Evolutionary conservation across 2,329 filamentous ascomycete genomes (phyloP).

Genomic region (Ophiostoma angusticollis): DNA sequence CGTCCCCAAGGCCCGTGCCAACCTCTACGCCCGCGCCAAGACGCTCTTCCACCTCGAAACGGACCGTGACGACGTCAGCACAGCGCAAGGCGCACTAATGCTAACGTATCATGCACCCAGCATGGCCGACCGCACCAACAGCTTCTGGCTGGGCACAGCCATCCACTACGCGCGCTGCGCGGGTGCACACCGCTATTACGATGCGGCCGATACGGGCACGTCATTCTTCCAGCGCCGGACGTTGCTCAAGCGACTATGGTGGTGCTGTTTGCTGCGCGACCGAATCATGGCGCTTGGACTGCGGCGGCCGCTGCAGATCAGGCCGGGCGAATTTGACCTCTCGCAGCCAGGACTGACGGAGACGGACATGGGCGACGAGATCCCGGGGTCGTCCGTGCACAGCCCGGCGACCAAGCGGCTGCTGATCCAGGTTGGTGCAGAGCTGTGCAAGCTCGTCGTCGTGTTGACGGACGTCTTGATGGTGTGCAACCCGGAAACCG

Average conservation of each 20-base stretch:
- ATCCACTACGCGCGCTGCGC: slow-evolving; percentile 8
- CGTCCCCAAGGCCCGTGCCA: slow-evolving; percentile 2
- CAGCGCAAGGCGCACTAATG: slow-evolving; percentile 29
- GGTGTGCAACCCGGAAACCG: background rate
- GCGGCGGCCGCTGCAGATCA: slow-evolving; percentile 81
- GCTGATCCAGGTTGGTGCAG: slow-evolving; percentile 2
- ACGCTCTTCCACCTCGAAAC: slow-evolving; percentile 31
- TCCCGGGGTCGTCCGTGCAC: slow-evolving; percentile 15
- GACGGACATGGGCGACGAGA: slow-evolving; percentile 67
- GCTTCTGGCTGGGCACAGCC: slow-evolving; percentile 8
- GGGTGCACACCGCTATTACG: slow-evolving; percentile 3
- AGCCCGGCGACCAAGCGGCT: slow-evolving; percentile 6
- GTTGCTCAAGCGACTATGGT: slow-evolving; percentile 92
- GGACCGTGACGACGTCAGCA: slow-evolving; percentile 26
- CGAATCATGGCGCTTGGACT: slow-evolving; percentile 84
- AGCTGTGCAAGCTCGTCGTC: slow-evolving; percentile 6
- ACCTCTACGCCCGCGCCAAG: slow-evolving; percentile 14
- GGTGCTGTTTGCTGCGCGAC: slow-evolving; percentile 92
- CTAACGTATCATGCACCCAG: slow-evolving; percentile 27
- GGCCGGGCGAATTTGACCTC: slow-evolving; percentile 83
- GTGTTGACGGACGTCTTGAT: background rate
- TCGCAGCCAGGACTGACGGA: slow-evolving; percentile 55
- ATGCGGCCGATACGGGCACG: slow-evolving; percentile 27
- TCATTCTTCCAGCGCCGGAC: slow-evolving; percentile 40
- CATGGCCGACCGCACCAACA: slow-evolving; percentile 6